Evolutionary conservation across 2,329 filamentous ascomycete genomes (phyloP).

Genomic region (Verticillium isaacii): DNA sequence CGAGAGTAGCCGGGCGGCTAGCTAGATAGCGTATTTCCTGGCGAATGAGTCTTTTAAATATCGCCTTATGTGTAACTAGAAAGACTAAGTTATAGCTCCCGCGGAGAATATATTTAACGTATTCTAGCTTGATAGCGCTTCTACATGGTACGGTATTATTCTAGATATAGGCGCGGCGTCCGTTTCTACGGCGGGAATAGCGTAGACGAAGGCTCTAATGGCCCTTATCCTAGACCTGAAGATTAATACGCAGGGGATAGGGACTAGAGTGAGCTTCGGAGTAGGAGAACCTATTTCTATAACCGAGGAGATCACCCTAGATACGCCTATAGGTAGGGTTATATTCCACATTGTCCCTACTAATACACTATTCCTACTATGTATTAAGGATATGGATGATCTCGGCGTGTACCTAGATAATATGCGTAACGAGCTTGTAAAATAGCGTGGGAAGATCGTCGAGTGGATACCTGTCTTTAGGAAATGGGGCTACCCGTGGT

Average conservation of each 20-base stretch:
- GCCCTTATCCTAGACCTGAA: not conserved
- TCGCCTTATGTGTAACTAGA: no score
- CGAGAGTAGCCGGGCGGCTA: no score
- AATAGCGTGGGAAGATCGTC: no score
- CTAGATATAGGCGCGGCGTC: not conserved
- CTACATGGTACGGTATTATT: not conserved
- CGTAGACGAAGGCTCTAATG: not conserved
- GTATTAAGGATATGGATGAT: not conserved
- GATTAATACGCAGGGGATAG: not conserved
- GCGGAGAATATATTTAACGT: no score
- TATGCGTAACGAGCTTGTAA: no score
- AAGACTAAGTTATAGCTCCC: no score
- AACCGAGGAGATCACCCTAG: not conserved
- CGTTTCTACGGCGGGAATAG: not conserved
- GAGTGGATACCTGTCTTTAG: no score
- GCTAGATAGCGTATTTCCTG: no score
- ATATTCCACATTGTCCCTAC: not conserved
- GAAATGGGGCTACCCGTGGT: no score
- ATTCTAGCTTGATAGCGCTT: not conserved
- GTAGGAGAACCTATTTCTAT: not conserved
- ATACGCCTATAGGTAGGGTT: not conserved
- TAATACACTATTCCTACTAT: not conserved
- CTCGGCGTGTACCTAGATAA: not conserved
- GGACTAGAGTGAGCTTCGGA: not conserved
- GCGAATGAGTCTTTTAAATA: no score